A percentile compares a stretch with the other conserved stretches of the same genome.
Evolutionary conservation across 176 grass and related monocot species (phyloP).

Genomic region (Triticum aestivum): IWGSC_CS_RefSeq_v2.1 NC_057813.1:54759065-54759564

Average conservation of each 20-base stretch:
- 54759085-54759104: not conserved
- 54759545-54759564: constrained; percentile 14
- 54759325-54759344: not conserved
- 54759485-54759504: constrained; percentile 14
- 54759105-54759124: not conserved
- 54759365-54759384: not conserved
- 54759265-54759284: not conserved
- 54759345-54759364: constrained; percentile 41
- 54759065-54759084: not conserved
- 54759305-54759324: constrained; percentile 17
- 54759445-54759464: not conserved
- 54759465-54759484: not conserved
- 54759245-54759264: not conserved
- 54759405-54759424: not conserved
- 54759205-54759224: not conserved
- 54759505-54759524: constrained; percentile 28
- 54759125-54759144: not conserved
- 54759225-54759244: not conserved
- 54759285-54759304: not conserved
- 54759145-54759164: not conserved
- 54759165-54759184: not conserved
- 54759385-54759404: not conserved
- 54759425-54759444: not conserved
- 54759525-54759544: constrained; percentile 15
- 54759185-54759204: not conserved